Base-by-base conservation (phyloP, 306 rosid genomes). In the Luffa acutangula region DNA sequence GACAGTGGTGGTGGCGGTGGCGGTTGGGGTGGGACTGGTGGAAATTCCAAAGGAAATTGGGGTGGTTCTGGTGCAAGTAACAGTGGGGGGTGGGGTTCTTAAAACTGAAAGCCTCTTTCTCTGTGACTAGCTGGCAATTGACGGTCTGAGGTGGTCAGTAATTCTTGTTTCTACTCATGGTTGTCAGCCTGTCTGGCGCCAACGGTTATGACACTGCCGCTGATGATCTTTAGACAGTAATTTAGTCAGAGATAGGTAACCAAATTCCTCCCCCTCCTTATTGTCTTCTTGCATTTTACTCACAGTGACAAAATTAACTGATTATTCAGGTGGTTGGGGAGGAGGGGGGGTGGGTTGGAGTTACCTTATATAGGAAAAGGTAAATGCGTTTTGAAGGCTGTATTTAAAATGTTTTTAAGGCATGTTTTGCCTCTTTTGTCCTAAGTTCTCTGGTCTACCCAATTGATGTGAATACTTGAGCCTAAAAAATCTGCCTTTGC, bases 61-160 rank as follows among this genome's bases (percentile, higher is more conserved):
- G 37, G 76, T 70, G 76, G 57, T 71, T 72, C 77, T 12, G 57
- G 41, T 48, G 62, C 15, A 31, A 51, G 56, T 18, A 48, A 72
- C 58, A 72, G 77, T 45, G 77, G 77, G 46, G 60, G 78, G 11
- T 73, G 78, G 78, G 78, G 45, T 49, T 73, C 78, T 49, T 73
- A 49, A 25, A 25, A 34, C 10, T 51, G 42, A 18, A 10, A 43
- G 18, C 54, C 39, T 48, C 48, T 46, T 46, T 42, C 18, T 7
- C 51, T 17, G 2, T 15, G 3, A 70, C 37, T 18, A 11, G 75
- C n/a, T 70, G 54, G 15, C 31, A 39, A 7, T 65, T 18, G 73
- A 15, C 10, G 11, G 74, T 15, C 51, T n/a, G 25, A 17, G 51
- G 14, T 4, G 33, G 15, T 41, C 6, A 7, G 33, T 66, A 67